Evolutionary conservation across 202 grass and related monocot species (phyloP).

Genomic region (Carex arenaria): DNA sequence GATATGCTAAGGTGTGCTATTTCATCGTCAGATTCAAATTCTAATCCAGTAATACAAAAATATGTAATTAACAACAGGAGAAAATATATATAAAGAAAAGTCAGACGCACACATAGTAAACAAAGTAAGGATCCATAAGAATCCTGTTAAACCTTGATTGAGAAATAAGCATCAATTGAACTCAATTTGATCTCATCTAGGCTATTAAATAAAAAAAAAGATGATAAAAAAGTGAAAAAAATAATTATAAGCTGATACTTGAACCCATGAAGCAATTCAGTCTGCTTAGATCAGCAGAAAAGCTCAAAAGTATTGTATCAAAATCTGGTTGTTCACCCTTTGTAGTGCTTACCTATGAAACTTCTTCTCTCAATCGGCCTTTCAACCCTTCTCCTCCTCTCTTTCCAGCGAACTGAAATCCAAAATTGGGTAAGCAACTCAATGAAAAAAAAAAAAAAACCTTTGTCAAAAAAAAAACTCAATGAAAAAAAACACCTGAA

Average conservation of each 20-base stretch:
- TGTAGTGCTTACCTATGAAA: slow-evolving; percentile 45
- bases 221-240: neutral
- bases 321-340: neutral
- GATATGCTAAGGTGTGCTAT: slow-evolving; percentile 66
- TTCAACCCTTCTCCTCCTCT: slow-evolving; percentile 48
- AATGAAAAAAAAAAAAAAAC: neutral
- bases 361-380: slow-evolving; percentile 36
- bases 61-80: neutral
- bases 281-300: neutral
- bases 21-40: slow-evolving; percentile 60
- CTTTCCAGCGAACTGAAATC: slow-evolving; percentile 76
- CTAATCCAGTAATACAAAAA: slow-evolving; percentile 26
- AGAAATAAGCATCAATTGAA: neutral
- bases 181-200: neutral
- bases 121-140: neutral
- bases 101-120: neutral
- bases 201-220: neutral
- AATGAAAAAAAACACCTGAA: neutral
- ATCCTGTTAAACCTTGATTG: neutral
- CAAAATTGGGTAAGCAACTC: neutral
- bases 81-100: neutral
- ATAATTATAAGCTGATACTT: neutral
- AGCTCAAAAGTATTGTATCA: neutral
- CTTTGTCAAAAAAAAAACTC: no score
- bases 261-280: neutral